Percentiles rank a stretch among this genome's conserved stretches.
Conservation (phyloP, 2,329 filamentous ascomycete genomes). For the Neodidymelliopsis sp. region DNA sequence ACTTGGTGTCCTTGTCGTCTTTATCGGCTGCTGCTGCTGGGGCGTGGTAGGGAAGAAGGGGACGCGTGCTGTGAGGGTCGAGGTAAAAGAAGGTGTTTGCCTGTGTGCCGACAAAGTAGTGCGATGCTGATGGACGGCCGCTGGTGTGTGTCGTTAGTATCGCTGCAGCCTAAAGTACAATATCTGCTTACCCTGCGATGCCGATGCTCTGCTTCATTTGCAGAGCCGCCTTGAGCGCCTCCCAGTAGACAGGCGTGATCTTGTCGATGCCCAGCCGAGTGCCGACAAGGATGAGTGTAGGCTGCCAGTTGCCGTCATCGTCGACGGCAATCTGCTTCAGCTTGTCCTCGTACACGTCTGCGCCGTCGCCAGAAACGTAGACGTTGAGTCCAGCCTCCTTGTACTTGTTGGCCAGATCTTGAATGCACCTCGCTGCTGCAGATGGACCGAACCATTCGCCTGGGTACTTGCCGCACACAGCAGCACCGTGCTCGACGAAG, state of each 20-base stretch:
- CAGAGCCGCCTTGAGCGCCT: slow-evolving; percentile 83
- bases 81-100: slow-evolving; percentile 90
- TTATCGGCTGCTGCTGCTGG: not conserved
- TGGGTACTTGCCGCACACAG: slow-evolving; percentile 89
- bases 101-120: slow-evolving; percentile 77
- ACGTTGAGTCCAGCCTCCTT: slow-evolving; percentile 72
- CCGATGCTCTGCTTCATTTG: slow-evolving; percentile 93
- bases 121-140: slow-evolving; percentile 88
- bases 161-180: not conserved
- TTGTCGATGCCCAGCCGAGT: slow-evolving; percentile 92
- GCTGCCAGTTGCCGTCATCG: slow-evolving; percentile 71
- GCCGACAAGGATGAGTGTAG: slow-evolving; percentile 87
- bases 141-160: slow-evolving; percentile 55
- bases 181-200: slow-evolving; percentile 78
- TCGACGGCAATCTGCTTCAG: slow-evolving; percentile 80
- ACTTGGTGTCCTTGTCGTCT: not conserved
- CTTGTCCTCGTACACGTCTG: slow-evolving; percentile 91
- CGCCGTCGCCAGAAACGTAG: slow-evolving; percentile 87
- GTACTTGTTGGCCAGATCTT: slow-evolving; percentile 76
- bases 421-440: slow-evolving; percentile 90
- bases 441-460: slow-evolving; percentile 99
- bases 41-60: slow-evolving; percentile 71
- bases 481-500: slow-evolving; percentile 88
- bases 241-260: slow-evolving; percentile 93
- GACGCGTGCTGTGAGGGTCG: slow-evolving; percentile 87